These are phyloP conservation scores for Yamadazyma diospyri DNA, from an alignment of 1,139 yeast genomes.

Conservation along the genomic window DNA sequence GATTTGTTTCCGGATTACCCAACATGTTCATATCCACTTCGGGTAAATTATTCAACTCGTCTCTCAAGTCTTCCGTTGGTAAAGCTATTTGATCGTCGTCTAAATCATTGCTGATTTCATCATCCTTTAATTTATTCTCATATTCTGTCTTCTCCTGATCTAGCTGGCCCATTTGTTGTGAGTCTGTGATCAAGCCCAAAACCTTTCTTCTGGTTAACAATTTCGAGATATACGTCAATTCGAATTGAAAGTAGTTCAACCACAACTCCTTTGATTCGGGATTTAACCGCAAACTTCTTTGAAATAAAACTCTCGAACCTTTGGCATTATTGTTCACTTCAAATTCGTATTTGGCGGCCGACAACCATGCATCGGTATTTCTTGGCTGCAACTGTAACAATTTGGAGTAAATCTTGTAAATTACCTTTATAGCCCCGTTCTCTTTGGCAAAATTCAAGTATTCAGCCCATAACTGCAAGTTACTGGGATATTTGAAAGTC, in stretches of 20 bases:
- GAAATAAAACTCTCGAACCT: constrained; percentile 84
- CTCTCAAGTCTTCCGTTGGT: constrained; percentile 56
- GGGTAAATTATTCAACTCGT: constrained; percentile 68
- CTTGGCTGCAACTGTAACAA: constrained; percentile 88
- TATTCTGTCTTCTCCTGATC: constrained; percentile 33
- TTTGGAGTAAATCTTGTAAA: constrained; percentile 77
- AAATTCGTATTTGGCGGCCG: constrained; percentile 92
- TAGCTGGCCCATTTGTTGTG: constrained; percentile 65
- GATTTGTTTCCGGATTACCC: constrained; percentile 83
- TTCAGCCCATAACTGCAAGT: constrained; percentile 72
- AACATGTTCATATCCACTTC: constrained; percentile 85
- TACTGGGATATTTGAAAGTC: constrained; percentile 74
- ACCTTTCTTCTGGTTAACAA: constrained; percentile 80
- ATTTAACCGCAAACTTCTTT: constrained; percentile 81
- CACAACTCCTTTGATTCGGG: constrained; percentile 71
- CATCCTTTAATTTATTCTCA: constrained; percentile 23
- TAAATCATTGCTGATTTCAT: constrained; percentile 26
- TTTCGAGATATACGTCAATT: constrained; percentile 79
- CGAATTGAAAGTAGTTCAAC: constrained; percentile 85
- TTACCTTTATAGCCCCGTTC: constrained; percentile 71
- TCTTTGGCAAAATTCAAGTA: constrained; percentile 72
- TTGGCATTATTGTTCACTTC: constrained; percentile 85
- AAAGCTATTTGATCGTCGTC: constrained; percentile 38
- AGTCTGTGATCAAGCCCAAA: constrained; percentile 71
- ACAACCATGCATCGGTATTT: constrained; percentile 85